phyloP scores from a whole-genome alignment of 1,284 basidiomycete genomes.

The Austroboletus olivaceoglutinosus region DNA sequence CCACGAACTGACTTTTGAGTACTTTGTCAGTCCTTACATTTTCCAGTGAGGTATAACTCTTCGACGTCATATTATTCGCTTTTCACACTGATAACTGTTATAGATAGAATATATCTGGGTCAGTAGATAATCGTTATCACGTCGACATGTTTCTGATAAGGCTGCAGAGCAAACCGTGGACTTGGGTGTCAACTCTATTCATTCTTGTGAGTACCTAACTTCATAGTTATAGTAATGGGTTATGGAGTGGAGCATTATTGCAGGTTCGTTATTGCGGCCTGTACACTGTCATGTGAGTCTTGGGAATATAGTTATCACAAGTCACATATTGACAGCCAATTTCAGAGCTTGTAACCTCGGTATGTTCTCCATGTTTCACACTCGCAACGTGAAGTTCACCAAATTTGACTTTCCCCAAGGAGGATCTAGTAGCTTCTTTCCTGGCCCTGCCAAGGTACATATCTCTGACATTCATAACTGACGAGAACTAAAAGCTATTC shows the following conservation, averaged over 20 bases:
- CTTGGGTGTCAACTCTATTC: conserved; percentile 4
- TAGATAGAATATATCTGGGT: not conserved
- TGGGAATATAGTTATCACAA: no score
- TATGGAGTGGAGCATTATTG: no score
- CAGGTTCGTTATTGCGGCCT: not conserved
- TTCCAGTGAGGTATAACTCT: not conserved
- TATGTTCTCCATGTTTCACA: not conserved
- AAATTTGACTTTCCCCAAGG: not conserved
- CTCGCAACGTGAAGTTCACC: no score
- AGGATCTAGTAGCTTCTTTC: not conserved
- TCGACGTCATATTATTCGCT: not conserved
- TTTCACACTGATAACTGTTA: not conserved
- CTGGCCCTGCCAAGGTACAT: not conserved
- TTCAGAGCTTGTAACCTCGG: not conserved
- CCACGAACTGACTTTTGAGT: not conserved
- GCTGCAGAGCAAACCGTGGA: not conserved
- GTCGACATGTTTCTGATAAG: not conserved
- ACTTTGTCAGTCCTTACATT: not conserved
- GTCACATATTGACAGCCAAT: no score
- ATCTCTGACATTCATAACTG: not conserved
- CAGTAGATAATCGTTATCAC: not conserved
- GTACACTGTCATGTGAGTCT: not conserved
- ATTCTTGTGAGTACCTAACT: not conserved
- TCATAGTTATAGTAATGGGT: no score
- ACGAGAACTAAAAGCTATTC: not conserved